A percentile compares a stretch with the other conserved stretches of the same genome.
Conservation (phyloP, 371 early-diverging fungal genomes). For the Mucor plumbeus region DNA sequence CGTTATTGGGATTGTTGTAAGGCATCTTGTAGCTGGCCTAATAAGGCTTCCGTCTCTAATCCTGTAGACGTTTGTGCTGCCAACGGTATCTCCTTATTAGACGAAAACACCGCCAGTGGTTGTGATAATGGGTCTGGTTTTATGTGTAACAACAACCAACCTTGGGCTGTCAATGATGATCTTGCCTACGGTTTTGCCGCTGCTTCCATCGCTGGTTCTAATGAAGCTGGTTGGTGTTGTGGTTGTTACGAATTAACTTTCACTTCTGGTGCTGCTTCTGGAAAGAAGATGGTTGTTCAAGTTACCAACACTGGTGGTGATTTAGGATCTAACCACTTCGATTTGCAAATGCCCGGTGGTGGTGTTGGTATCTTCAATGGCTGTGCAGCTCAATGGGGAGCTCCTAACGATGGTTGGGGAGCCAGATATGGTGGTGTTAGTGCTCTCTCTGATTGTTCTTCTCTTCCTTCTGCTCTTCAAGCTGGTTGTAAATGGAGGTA, state of each 20-base stretch:
- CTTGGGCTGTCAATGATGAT: constrained; percentile 44
- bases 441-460: constrained; percentile 30
- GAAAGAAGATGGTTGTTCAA: constrained; percentile 55
- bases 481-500: constrained; percentile 47
- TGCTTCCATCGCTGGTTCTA: constrained; percentile 35
- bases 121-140: constrained; percentile 47
- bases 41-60: constrained; percentile 36
- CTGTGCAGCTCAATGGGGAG: constrained; percentile 44
- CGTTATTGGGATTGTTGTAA: constrained; percentile 62
- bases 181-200: constrained; percentile 58
- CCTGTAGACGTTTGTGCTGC: constrained; percentile 43
- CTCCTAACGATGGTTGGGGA: constrained; percentile 48
- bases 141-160: constrained; percentile 54
- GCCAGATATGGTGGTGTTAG: constrained; percentile 47
- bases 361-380: constrained; percentile 56
- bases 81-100: constrained; percentile 38
- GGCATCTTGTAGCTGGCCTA: constrained; percentile 49
- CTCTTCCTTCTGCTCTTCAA: constrained; percentile 44
- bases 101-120: constrained; percentile 33
- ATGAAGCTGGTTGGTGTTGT: constrained; percentile 48
- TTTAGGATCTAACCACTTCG: constrained; percentile 47
- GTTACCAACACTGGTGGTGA: constrained; percentile 56
- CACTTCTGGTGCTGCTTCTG: constrained; percentile 37
- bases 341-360: constrained; percentile 56
- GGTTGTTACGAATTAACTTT: constrained; percentile 54